Conservation (phyloP, 441 rosid species). For the Pelargonium cotyledonis region DNA sequence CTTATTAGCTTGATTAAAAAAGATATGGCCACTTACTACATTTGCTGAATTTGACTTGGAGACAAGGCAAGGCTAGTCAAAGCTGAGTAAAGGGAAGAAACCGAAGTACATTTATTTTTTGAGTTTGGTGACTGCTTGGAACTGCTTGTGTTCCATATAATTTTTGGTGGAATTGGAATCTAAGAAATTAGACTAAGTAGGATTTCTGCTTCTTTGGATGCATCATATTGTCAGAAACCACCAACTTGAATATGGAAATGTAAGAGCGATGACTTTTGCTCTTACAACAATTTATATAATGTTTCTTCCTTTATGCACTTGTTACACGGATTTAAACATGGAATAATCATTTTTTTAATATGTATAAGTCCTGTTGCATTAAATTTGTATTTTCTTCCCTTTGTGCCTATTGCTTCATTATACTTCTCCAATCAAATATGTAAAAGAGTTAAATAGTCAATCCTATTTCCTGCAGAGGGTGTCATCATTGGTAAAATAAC, state of each 20-base stretch:
- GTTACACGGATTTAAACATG: not conserved
- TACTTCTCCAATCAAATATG: too few species aligned
- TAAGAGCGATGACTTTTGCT: not conserved
- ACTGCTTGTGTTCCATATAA: not conserved
- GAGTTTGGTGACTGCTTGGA: not conserved
- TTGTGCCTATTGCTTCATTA: too few species aligned
- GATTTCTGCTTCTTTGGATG: not conserved
- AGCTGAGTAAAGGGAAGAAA: not conserved
- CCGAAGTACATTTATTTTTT: not conserved
- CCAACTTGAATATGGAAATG: not conserved
- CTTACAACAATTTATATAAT: not conserved
- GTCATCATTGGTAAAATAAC: too few species aligned
- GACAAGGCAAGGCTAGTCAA: not conserved
- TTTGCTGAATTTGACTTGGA: not conserved
- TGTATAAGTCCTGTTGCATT: not conserved
- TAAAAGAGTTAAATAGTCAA: too few species aligned
- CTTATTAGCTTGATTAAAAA: not conserved
- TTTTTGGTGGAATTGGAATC: not conserved
- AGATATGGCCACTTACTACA: not conserved
- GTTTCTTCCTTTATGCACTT: not conserved
- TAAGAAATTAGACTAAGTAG: too few species aligned
- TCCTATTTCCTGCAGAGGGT: too few species aligned
- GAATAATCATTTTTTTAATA: not conserved
- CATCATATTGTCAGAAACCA: not conserved
- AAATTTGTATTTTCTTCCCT: too few species aligned